Evolutionary conservation across 1,284 basidiomycete genomes (phyloP), one percentile per base, ranked within the genome.

Genomic region (Neonothopanus nambi): DNA sequence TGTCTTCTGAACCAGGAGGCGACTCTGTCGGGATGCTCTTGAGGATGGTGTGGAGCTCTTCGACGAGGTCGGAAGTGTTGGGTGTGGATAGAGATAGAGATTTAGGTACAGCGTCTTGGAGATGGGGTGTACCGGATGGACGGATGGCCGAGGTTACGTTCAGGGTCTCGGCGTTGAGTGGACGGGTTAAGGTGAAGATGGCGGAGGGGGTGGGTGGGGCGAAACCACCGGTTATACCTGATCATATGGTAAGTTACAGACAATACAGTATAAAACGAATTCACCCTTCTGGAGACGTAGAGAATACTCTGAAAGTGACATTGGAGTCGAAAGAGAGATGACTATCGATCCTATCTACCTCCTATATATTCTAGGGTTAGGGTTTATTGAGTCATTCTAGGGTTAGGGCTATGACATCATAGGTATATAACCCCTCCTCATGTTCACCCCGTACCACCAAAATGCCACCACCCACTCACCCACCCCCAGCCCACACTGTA

Each of bases 161-260:
- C 49, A 90, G 72, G 18, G 59, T 55, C 23, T 67, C 55, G 11
- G 68, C 57, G 47, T 66, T 61, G 24, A 69, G 68, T 1, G 67
- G 54, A 6, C 73, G 69, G 15, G 79, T 76, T 60, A 90, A 63
- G 26, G 74, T 76, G 62, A 81, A 73, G 61, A 86, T 70, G 15
- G 79, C 80, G 40, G 69, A 70, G 4, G 85, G 84, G 6, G 74
- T 82, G 2, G 88, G 82, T 0, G 87, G 85, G 15, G 80, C 83
- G 62, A 91, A 88, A 39, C 89, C 89, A 39, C 88, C 88, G 11
- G 72, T 68, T 64, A 90, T 90, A 56, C 88, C 88, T 89, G 62
- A 3, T 38, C 30, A 36, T 11, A 12, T 52, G 15, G n/a, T n/a
- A n/a, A n/a, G n/a, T n/a, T n/a, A n/a, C n/a, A n/a, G n/a, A n/a